phyloP scores from a whole-genome alignment of 345 rosid genomes.

The Carallia pectinifolia region DNA sequence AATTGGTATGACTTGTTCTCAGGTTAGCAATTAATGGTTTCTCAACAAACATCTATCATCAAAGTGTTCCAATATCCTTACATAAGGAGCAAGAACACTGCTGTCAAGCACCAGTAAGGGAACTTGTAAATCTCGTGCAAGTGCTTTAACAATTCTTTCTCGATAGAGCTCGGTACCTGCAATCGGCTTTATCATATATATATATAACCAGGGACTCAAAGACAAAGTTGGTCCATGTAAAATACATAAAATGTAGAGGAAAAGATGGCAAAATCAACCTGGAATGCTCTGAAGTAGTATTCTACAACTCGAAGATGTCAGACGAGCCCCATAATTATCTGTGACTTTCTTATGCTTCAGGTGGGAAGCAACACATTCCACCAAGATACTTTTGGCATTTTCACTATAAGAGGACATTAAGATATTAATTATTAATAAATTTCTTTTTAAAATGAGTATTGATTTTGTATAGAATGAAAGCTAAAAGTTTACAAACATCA shows the following conservation, averaged over 20 bases:
- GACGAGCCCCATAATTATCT: conserved; percentile 63
- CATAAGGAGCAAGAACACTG: conserved; percentile 89
- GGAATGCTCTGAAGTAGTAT: conserved; percentile 88
- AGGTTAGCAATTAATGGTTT: not conserved
- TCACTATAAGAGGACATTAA: conserved; percentile 44
- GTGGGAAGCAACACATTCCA: conserved; percentile 88
- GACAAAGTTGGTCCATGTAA: not conserved
- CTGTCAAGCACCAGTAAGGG: conserved; percentile 89
- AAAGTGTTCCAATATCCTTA: conserved; percentile 58
- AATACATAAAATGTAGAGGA: not conserved
- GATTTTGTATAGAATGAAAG: not conserved
- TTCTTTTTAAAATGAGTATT: not conserved
- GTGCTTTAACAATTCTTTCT: conserved; percentile 88
- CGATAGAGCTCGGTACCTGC: conserved; percentile 94
- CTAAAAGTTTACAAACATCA: conserved; percentile 8
- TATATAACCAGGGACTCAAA: conserved; percentile 13
- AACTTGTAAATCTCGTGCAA: conserved; percentile 80
- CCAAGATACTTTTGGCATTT: conserved; percentile 63
- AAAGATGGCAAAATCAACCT: conserved; percentile 40
- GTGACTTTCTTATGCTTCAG: conserved; percentile 60
- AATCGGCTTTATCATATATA: conserved; percentile 19
- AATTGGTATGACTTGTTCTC: not conserved
- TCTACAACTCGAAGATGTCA: conserved; percentile 86
- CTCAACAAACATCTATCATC: conserved; percentile 6
- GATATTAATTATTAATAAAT: not conserved